Percentiles rank a stretch among this genome's conserved stretches.
Evolutionary conservation across 1,284 basidiomycete species (phyloP).

Genomic region (Trichosporon sp.): DNA sequence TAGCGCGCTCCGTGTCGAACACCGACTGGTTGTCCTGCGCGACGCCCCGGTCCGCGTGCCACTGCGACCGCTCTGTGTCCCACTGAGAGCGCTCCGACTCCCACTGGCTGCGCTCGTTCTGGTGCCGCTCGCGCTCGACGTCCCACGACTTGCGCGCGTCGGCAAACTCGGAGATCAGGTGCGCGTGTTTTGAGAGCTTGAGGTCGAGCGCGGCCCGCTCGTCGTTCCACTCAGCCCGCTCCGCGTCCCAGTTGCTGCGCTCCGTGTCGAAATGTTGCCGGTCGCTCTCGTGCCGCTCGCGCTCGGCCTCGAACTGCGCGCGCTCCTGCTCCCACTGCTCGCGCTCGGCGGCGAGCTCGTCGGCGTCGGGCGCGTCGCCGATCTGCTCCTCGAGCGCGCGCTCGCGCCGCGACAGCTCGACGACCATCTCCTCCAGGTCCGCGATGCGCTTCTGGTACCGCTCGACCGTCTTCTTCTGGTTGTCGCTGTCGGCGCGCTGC

Average conservation of each 20-base stretch:
- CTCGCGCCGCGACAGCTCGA: conserved; percentile 41
- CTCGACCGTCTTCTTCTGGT: not conserved
- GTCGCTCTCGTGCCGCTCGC: conserved; percentile 11
- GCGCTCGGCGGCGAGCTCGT: conserved; percentile 57
- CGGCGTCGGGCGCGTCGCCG: conserved; percentile 8
- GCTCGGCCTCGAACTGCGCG: conserved; percentile 1
- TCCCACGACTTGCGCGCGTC: not conserved
- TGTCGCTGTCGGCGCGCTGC: not conserved
- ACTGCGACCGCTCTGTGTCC: not conserved
- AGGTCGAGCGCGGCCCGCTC: not conserved
- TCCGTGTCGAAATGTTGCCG: conserved; percentile 3
- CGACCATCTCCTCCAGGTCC: conserved; percentile 44
- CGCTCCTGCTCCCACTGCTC: conserved; percentile 37
- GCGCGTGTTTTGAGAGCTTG: not conserved
- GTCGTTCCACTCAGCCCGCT: not conserved
- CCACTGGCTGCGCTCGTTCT: not conserved
- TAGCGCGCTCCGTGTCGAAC: not conserved
- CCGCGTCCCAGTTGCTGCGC: conserved; percentile 1
- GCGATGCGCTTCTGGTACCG: conserved; percentile 19
- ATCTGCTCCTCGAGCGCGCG: conserved; percentile 35
- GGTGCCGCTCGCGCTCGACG: not conserved
- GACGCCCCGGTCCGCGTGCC: not conserved
- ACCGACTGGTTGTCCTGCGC: not conserved
- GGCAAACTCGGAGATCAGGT: not conserved
- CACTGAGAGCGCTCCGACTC: not conserved